Evolutionary conservation across 2,329 filamentous ascomycete genomes (phyloP).

Genomic region (Decorospora gaudefroyi): DNA sequence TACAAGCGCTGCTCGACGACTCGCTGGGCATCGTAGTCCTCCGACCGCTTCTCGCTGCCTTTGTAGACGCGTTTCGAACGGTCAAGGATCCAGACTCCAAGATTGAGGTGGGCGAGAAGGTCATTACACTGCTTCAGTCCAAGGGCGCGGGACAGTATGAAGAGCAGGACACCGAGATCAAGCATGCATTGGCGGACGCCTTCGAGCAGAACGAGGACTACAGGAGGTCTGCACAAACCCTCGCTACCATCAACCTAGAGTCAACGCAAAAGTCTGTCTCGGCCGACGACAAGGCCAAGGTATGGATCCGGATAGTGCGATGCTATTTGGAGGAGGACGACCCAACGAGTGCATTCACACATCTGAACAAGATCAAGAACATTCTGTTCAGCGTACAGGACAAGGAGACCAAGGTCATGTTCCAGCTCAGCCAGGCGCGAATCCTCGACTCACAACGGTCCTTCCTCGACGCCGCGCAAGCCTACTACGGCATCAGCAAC

Average conservation of each 20-base stretch:
- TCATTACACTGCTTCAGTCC: conserved; percentile 69
- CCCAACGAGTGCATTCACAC: conserved; percentile 79
- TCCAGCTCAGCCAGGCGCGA: conserved; percentile 87
- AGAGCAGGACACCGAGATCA: conserved; percentile 79
- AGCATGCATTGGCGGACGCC: conserved; percentile 79
- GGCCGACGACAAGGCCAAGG: conserved; percentile 77
- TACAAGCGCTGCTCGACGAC: conserved; percentile 69
- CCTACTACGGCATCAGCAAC: conserved; percentile 86
- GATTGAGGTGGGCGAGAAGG: conserved; percentile 74
- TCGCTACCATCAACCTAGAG: conserved; percentile 86
- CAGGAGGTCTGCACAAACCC: conserved; percentile 71
- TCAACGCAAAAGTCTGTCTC: conserved; percentile 82
- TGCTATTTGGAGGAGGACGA: conserved; percentile 95
- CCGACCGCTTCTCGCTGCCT: conserved; percentile 69
- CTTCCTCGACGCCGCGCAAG: conserved; percentile 84
- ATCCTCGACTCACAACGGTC: conserved; percentile 89
- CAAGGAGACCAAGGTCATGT: conserved; percentile 76
- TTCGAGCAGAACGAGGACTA: conserved; percentile 85
- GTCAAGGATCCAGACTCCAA: conserved; percentile 67
- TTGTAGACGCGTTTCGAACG: conserved; percentile 65
- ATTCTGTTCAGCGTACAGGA: conserved; percentile 79
- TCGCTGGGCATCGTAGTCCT: conserved; percentile 76
- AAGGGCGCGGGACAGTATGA: conserved; percentile 72
- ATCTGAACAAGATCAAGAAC: conserved; percentile 94
- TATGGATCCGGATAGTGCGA: conserved; percentile 93